Evolutionary conservation across 371 early-diverging fungal genomes (phyloP), one percentile per base, ranked within the genome.

Genomic region (Apophysomyces elegans): DNA sequence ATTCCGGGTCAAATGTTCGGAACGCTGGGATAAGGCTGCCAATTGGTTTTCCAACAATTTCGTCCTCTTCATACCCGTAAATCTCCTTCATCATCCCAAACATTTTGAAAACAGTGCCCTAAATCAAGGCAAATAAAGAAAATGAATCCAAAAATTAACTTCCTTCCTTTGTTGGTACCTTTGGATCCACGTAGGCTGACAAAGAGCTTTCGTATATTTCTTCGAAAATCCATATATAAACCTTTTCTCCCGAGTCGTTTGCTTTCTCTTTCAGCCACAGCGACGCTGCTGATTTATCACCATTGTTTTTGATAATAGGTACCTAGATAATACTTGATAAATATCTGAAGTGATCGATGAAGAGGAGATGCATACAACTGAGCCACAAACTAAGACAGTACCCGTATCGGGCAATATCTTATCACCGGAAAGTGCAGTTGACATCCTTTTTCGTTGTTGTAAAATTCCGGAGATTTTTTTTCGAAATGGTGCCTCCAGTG

Each of bases 221-320:
- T 64, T 90, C 89, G 69, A 90, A 86, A n/a, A 90, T 86, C 90
- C 90, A 90, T 26, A 90, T 84, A 59, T 84, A 85, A 36, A 90
- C 73, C 12, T 63, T 60, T 21, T 81, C 69, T 1, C 85, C 87
- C 13, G 66, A 54, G 43, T 84, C 79, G 50, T 80, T 81, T 38
- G 58, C 73, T 59, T 85, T 83, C 44, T 80, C 84, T 57, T 90
- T 90, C 8, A 90, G 78, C 90, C 90, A 90, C 21, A 90, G 71
- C 5, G 88, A 87, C 4, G 89, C 88, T 41, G 88, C 85, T 5
- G 86, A 80, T 32, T 77, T 78, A 56, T 77, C 73, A 4, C 82
- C 77, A 70, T 84, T 80, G 16, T 69, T 72, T 62, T 83, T 84
- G 47, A 80, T 65, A 59, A 88, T 80, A 7, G 85, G 80, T 13